These are phyloP conservation scores for Mesotaenium endlicherianum DNA, from an alignment of 139 green algal species.

Conservation along the genomic window DNA sequence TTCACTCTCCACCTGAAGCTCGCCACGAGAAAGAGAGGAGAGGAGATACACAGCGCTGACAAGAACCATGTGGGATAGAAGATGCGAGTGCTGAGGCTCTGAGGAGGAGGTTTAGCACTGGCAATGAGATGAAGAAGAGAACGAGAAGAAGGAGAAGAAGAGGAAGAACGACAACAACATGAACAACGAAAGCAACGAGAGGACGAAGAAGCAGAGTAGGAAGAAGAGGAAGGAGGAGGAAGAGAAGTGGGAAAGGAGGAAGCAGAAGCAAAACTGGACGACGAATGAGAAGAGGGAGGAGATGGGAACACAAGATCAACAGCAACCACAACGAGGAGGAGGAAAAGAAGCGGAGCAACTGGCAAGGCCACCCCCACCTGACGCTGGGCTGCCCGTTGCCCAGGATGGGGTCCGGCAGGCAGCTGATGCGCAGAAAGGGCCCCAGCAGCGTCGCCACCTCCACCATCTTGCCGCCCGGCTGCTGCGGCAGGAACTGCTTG, in stretches of 20 bases:
- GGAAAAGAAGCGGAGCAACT: not conserved
- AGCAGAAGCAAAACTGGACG: not conserved
- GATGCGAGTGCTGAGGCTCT: too few relatives aligned
- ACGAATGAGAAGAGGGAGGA: not conserved
- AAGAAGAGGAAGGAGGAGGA: slow-evolving; percentile 16
- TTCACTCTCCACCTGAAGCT: too few relatives aligned
- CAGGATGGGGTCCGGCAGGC: slow-evolving; percentile 58
- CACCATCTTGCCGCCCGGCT: slow-evolving; percentile 31
- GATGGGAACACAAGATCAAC: not conserved
- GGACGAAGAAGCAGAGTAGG: slow-evolving; percentile 1
- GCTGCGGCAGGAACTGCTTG: slow-evolving; percentile 40
- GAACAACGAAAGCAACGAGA: not conserved
- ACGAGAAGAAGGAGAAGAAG: slow-evolving; percentile 6
- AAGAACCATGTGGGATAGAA: too few relatives aligned
- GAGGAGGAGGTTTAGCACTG: too few relatives aligned
- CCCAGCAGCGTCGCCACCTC: slow-evolving; percentile 66
- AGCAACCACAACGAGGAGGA: not conserved
- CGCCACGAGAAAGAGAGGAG: too few relatives aligned
- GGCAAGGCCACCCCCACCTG: slow-evolving; percentile 64
- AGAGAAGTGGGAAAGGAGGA: not conserved
- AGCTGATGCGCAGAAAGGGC: slow-evolving; percentile 69
- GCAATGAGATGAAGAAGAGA: not conserved
- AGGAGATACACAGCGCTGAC: too few relatives aligned
- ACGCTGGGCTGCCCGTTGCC: slow-evolving; percentile 54
- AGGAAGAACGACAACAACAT: slow-evolving; percentile 8